Evolutionary conservation across 129 eudicot species (phyloP), one percentile per base, ranked within the genome.

Genomic region (Deinandra increscens): DNA sequence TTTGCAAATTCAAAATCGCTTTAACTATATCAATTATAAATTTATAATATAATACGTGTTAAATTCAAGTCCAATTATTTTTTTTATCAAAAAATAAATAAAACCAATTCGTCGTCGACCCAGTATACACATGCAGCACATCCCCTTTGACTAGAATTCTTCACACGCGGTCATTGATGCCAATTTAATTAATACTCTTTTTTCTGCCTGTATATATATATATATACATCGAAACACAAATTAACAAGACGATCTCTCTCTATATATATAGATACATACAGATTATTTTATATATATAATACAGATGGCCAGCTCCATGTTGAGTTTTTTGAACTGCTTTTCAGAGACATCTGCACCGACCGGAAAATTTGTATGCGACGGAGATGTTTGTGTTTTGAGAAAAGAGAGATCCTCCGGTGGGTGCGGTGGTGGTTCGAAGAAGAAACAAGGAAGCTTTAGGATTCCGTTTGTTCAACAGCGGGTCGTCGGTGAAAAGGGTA

Each of bases 341-440:
- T 69, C 81, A 14, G 76, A 77, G 51, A 69, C 76, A 43, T 61
- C 76, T 31, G 62, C 76, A 33, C 71, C 76, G 9, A 12, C 66
- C 54, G 65, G 66, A 29, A 77, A 77, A 63, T 70, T 39, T 18
- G 81, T 77, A 6, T 77, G 81, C 12, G 71, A 77, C 6, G 76
- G 81, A 63, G 81, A 70, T 77, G 81, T 70, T 10, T 77, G 81
- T 70, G 76, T 77, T 70, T 13, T 77, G 39, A 77, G 81, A 50
- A 70, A 64, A 69, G 18, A 14, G 4, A 50, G 31, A 70, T 70
- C 81, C 9, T n/a, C n/a, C n/a, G n/a, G n/a, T n/a, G 15, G 44
- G 3, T 29, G 69, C 5, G 7, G 48, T 69, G 7, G 48, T 69
- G 73, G 42, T 67, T 50, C 6, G 58, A 69, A 59, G 68, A 71